A percentile compares a stretch with the other conserved stretches of the same genome.
These are phyloP conservation scores for Pseudoturritis turrita DNA, from an alignment of 345 rosid genomes.

Conservation along the genomic window DNA sequence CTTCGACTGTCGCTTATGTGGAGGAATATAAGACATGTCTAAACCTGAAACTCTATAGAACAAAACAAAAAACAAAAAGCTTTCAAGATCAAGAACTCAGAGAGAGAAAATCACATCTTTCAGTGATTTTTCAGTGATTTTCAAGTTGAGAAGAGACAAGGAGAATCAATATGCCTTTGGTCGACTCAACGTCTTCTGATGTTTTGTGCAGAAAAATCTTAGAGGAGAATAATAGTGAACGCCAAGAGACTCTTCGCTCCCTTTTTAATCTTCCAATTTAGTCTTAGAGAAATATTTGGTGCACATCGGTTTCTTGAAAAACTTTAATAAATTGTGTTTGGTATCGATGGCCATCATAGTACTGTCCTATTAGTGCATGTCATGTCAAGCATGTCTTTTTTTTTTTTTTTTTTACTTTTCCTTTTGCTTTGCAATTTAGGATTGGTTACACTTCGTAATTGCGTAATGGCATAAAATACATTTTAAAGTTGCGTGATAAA, in stretches of 20 bases:
- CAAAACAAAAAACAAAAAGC: too few species aligned
- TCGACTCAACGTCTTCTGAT: neutral
- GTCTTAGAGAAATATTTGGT: too few species aligned
- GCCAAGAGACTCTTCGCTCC: slow-evolving; percentile 1
- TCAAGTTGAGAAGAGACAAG: neutral
- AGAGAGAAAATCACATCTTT: neutral
- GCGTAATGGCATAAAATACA: too few species aligned
- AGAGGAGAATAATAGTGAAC: neutral
- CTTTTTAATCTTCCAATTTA: neutral
- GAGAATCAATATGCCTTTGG: neutral
- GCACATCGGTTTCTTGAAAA: slow-evolving; percentile 13
- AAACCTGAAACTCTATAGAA: too few species aligned
- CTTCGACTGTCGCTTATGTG: too few species aligned
- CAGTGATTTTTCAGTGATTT: neutral
- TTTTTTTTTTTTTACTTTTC: neutral
- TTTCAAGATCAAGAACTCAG: neutral
- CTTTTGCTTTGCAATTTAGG: too few species aligned
- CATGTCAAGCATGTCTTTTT: neutral
- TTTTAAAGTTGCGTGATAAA: too few species aligned
- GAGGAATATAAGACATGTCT: too few species aligned
- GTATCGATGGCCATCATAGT: neutral
- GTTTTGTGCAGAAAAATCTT: neutral
- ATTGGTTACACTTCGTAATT: too few species aligned
- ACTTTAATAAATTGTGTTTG: neutral
- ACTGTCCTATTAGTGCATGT: too few species aligned